Evolutionary conservation across 768 basidiomycete genomes (phyloP), one percentile per base, ranked within the genome.

Genomic region (Nidularia pulvinata): DNA sequence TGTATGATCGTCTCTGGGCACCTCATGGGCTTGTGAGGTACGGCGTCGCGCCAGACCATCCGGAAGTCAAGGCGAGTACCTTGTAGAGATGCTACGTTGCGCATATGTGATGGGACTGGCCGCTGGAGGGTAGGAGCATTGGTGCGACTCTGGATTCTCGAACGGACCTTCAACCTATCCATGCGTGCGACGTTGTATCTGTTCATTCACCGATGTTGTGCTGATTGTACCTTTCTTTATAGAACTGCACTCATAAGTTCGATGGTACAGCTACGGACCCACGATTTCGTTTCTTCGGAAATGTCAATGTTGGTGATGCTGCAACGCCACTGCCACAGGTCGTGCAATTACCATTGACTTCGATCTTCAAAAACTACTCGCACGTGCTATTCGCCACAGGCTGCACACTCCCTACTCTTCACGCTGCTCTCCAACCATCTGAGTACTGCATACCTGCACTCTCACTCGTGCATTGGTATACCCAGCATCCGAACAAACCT

Each of bases 201-300:
- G 25, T 30, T 30, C 25, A 30, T 30, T 30, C 25, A 30, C 25
- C 25, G 25, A 30, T 30, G 25, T 30, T 30, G 25, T 30, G 25
- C 16, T 51, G 47, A 49, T 42, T 50, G 43, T 56, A n/a, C 50
- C 37, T 43, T 45, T 32, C 32, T 22, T 46, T 52, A 19, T 52
- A 98, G 95, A 98, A 98, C 69, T 97, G 95, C 71, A 93, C 89
- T 22, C 85, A 96, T 72, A 98, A 96, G 75, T 98, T 99, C 60
- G 93, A 96, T 63, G 73, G 78, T 30, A 80, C 86, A 1, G 91
- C 93, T 0, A 57, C 69, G n/a, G 95, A 98, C 63, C 73, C 83
- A 0, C 84, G 95, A 2, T 86, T 98, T 60, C 76, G 80, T 16
- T 98, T 93, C 72, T 96, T 96, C 68, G 97, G 95, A 35, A 97